These are phyloP conservation scores for Candida lessepsii DNA, from an alignment of 805 yeast species.

Conservation along the genomic window DNA sequence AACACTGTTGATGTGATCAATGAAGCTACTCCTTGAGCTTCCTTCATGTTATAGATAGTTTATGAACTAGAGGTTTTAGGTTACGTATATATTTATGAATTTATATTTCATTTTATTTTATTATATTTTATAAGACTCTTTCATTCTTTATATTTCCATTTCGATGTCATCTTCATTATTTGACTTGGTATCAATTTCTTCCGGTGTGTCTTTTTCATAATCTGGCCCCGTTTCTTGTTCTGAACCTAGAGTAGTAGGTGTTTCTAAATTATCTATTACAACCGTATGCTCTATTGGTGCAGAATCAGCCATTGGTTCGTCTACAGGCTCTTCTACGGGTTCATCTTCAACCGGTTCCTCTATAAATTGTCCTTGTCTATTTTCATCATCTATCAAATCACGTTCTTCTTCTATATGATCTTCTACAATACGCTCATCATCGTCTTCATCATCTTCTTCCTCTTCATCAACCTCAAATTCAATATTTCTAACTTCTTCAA, in stretches of 20 bases:
- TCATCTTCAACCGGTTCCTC: too few species aligned
- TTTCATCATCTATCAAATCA: background rate
- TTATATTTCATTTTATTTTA: background rate
- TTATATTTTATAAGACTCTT: background rate
- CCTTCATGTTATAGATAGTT: background rate
- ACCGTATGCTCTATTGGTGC: too few species aligned
- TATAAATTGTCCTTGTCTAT: too few species aligned
- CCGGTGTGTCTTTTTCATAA: background rate
- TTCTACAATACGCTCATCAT: background rate
- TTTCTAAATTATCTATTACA: background rate
- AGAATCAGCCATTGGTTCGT: too few species aligned
- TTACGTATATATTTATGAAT: slow-evolving; percentile 8
- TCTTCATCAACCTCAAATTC: slow-evolving; percentile 16
- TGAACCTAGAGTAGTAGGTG: background rate
- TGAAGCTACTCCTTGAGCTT: background rate
- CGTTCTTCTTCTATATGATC: slow-evolving; percentile 4
- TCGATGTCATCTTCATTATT: slow-evolving; percentile 5
- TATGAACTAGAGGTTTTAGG: background rate
- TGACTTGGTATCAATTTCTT: background rate
- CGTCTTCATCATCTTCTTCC: slow-evolving; percentile 14
- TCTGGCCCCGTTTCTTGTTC: background rate
- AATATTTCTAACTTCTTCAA: slow-evolving; percentile 26
- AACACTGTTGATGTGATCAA: slow-evolving; percentile 8
- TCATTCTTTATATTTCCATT: slow-evolving; percentile 3
- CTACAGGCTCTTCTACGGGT: too few species aligned